Conservation (phyloP, 805 yeast genomes). For the Saccharomyces mikatae region DNA sequence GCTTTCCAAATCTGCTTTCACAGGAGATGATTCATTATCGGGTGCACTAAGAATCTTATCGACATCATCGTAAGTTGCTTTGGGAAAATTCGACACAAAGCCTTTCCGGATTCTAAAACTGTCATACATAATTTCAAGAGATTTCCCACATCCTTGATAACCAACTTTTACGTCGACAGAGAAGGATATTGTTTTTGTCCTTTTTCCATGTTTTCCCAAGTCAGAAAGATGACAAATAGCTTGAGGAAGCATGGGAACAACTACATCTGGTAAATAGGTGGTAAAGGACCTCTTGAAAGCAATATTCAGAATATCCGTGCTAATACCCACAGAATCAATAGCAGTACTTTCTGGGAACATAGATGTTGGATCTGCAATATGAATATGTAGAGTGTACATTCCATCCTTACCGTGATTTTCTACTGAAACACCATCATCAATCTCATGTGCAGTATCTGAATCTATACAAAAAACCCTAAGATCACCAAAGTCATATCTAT, state of each 20-base stretch:
- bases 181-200: slow-evolving; percentile 44
- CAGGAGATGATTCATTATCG: slow-evolving; percentile 2
- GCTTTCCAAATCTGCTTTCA: slow-evolving; percentile 30
- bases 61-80: slow-evolving; percentile 56
- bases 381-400: slow-evolving; percentile 48
- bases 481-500: slow-evolving; percentile 36
- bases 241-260: slow-evolving; percentile 63
- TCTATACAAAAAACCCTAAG: slow-evolving; percentile 77
- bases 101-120: slow-evolving; percentile 36
- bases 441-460: slow-evolving; percentile 69
- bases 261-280: slow-evolving; percentile 61
- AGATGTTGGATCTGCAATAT: slow-evolving; percentile 84
- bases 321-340: slow-evolving; percentile 16
- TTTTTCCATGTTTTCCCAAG: slow-evolving; percentile 36
- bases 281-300: slow-evolving; percentile 61
- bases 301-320: slow-evolving; percentile 35
- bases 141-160: slow-evolving; percentile 21
- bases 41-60: slow-evolving; percentile 38
- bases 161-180: slow-evolving; percentile 28
- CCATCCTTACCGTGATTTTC: slow-evolving; percentile 23
- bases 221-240: slow-evolving; percentile 44
- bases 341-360: slow-evolving; percentile 35
- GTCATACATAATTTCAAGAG: slow-evolving; percentile 15
- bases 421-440: slow-evolving; percentile 87
- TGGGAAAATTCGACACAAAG: slow-evolving; percentile 38